Conservation (phyloP, 1,284 basidiomycete species). For the Tilletia indica region DNA sequence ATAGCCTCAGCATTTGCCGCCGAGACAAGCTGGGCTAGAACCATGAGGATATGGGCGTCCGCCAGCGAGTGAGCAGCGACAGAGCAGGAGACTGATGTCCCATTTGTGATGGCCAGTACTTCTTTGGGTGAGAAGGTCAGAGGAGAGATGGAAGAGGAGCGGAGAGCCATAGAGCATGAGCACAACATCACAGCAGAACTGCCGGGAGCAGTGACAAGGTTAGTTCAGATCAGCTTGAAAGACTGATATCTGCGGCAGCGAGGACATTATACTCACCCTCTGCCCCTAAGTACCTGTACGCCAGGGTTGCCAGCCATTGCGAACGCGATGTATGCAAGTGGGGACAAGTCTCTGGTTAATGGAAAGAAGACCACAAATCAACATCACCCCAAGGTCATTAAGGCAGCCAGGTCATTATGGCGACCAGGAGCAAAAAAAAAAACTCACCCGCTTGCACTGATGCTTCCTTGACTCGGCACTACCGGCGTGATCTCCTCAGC, state of each 20-base stretch:
- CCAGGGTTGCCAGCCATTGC: background rate
- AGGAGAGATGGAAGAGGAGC: background rate
- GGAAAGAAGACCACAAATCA: no score
- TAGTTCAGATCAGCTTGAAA: background rate
- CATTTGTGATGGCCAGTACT: constrained; percentile 10
- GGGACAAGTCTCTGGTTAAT: background rate
- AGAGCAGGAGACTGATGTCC: constrained; percentile 11
- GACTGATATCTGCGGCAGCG: background rate
- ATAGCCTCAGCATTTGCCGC: constrained; percentile 9
- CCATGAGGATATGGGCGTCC: background rate
- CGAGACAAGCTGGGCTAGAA: background rate
- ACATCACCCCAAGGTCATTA: no score
- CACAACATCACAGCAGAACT: background rate
- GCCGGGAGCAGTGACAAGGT: background rate
- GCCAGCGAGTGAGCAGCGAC: constrained; percentile 10
- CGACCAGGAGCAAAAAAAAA: background rate
- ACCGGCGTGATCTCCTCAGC: constrained; percentile 1
- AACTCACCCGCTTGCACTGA: constrained; percentile 17
- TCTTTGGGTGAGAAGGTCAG: constrained; percentile 10
- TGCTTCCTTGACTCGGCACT: constrained; percentile 14
- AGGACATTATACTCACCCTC: background rate
- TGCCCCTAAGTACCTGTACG: constrained; percentile 6
- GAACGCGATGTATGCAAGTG: constrained; percentile 7
- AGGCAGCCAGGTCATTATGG: no score
- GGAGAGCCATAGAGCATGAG: background rate